Evolutionary conservation across 2,329 filamentous ascomycete genomes (phyloP), one percentile per base, ranked within the genome.

Genomic region (Colletotrichum simmondsii): DNA sequence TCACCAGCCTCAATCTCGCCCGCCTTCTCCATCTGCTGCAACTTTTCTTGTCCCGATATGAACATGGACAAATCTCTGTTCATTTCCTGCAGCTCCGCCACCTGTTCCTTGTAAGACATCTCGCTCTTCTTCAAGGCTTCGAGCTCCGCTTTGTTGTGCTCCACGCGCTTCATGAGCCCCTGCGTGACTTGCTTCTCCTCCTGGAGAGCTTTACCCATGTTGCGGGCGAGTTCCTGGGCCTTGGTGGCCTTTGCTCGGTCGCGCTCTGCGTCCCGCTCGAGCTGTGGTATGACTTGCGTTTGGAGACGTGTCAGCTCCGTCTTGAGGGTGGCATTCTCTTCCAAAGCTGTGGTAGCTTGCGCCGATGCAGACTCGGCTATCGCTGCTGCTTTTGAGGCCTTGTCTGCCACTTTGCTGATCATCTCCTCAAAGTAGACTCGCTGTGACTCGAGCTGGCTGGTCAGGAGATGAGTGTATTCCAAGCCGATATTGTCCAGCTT

Each of bases 391-490:
- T 93, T 91, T 1, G 92, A 89, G 0, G 95, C 95, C 84, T 98
- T 98, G 82, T 97, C 94, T 0, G 93, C 95, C 0, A 95, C 94
- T 75, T 97, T 95, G 78, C 92, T 93, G 65, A 99, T 89, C 81
- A 97, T 91, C 77, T 97, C 96, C 81, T 98, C 96, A 77, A 97
- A 99, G 83, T 98, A 99, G 0, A 94, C 88, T 11, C 97, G 91
- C 81, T 99, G 97, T 56, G 93, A 95, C 80, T 98, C 97, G 2
- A 99, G 90, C 79, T 99, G 97, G 72, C 92, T 95, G 3, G 94
- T 97, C 12, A 99, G 90, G 2, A 99, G 90, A 79, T 98, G 95
- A 0, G 96, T 97, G 81, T 98, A 99, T 83, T 99, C 97, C 76
- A 97, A 89, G 35, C 94, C 94, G 80, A 98, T 97, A 78, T 91